Evolutionary conservation across 192 early-diverging fungal species (phyloP).

Genomic region (Coemansia javaensis): DNA sequence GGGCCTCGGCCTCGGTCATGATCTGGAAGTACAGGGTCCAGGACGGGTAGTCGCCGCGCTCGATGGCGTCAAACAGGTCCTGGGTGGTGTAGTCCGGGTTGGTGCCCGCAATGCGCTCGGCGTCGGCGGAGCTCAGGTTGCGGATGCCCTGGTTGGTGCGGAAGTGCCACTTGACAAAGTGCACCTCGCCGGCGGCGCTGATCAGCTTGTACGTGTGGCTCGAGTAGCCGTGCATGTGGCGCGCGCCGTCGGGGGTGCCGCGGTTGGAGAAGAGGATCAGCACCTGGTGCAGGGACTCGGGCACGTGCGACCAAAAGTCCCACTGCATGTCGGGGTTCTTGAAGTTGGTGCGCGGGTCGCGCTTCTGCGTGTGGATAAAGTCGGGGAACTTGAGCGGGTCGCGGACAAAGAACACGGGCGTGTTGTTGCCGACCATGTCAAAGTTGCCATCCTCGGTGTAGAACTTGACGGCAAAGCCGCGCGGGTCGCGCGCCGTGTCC

Average conservation of each 20-base stretch:
- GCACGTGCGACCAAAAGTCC: constrained; percentile 58
- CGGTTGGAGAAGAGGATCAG: constrained; percentile 70
- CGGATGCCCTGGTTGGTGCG: constrained; percentile 61
- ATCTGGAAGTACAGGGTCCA: constrained; percentile 66
- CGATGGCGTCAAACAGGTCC: constrained; percentile 62
- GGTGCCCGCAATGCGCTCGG: constrained; percentile 45
- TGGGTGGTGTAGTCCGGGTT: constrained; percentile 59
- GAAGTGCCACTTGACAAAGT: constrained; percentile 82
- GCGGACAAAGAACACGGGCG: constrained; percentile 71
- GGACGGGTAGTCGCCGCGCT: constrained; percentile 57
- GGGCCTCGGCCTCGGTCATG: constrained; percentile 55
- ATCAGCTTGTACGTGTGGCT: constrained; percentile 54
- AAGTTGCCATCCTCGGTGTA: constrained; percentile 75
- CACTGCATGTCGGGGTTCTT: constrained; percentile 53
- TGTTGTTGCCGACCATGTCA: constrained; percentile 82
- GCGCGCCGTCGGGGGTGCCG: constrained; percentile 63
- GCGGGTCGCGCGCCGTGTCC: constrained; percentile 64
- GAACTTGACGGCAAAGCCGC: constrained; percentile 71
- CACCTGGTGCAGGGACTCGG: constrained; percentile 53
- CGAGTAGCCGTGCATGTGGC: constrained; percentile 28
- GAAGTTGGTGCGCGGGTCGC: constrained; percentile 58
- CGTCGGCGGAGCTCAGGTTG: constrained; percentile 53
- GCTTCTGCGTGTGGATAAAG: constrained; percentile 62
- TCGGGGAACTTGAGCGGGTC: constrained; percentile 62
- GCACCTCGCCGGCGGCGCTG: constrained; percentile 54